Conservation (phyloP, 225 moss, liverwort and hornwort species). For the Marchantia polymorpha region DNA sequence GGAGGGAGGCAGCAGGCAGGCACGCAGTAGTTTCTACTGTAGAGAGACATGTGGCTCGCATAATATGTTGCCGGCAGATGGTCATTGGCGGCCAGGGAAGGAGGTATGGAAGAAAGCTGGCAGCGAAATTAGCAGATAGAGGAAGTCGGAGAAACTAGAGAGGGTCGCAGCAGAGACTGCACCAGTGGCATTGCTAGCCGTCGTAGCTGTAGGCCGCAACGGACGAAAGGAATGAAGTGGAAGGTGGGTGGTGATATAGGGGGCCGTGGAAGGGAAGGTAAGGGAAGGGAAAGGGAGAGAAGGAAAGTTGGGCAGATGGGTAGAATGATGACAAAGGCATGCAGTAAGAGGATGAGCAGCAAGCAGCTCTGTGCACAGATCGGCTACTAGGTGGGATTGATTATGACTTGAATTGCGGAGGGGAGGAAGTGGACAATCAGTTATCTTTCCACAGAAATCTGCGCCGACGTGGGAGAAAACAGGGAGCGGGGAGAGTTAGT, state of each 20-base stretch:
- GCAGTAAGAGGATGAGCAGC: slow-evolving; percentile 7
- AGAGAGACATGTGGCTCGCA: background rate
- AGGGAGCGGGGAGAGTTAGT: slow-evolving; percentile 2
- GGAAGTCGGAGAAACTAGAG: too few relatives aligned
- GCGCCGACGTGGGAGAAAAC: slow-evolving; percentile 12
- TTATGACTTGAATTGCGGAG: slow-evolving; percentile 17
- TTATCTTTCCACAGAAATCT: slow-evolving; percentile 16
- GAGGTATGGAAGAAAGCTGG: background rate
- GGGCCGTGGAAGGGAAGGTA: too few relatives aligned
- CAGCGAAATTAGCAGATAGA: too few relatives aligned
- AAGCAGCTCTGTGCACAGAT: slow-evolving; percentile 12
- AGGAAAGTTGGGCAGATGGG: background rate
- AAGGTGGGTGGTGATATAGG: too few relatives aligned
- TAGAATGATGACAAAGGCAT: background rate
- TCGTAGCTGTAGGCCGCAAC: background rate
- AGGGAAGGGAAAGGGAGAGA: background rate
- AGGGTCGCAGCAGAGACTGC: too few relatives aligned
- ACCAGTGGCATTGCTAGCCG: too few relatives aligned
- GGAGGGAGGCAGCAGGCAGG: background rate
- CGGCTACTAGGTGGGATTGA: slow-evolving; percentile 19
- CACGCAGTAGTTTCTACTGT: background rate
- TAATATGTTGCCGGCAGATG: background rate
- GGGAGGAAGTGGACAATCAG: slow-evolving; percentile 12
- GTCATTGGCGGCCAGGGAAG: too few relatives aligned
- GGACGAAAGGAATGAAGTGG: background rate